phyloP scores from a whole-genome alignment of 305 asterid species.

The Fraxinus dipetala region DNA sequence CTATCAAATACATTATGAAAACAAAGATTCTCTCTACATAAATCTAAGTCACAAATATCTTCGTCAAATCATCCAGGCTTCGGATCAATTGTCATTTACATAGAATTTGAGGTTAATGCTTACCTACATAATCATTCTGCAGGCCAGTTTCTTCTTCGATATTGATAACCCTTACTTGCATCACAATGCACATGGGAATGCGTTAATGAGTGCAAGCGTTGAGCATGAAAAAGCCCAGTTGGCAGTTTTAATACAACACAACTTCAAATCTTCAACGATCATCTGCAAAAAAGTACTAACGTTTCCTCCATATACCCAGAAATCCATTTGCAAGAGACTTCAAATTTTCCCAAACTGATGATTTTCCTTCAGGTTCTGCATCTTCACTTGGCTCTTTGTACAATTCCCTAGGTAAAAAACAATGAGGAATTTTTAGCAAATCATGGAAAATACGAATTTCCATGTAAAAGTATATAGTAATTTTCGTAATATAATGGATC shows the following conservation, averaged over 20 bases:
- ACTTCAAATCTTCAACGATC: background rate
- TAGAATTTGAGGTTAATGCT: background rate
- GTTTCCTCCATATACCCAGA: conserved; percentile 53
- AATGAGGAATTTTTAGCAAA: background rate
- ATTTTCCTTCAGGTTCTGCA: conserved; percentile 30
- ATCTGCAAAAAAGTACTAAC: conserved; percentile 11
- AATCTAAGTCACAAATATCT: background rate
- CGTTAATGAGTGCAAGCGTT: background rate
- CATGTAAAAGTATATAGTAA: background rate
- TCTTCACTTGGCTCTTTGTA: conserved; percentile 31
- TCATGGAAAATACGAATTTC: background rate
- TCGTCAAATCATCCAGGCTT: background rate
- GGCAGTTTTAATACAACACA: background rate
- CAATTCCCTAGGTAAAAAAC: conserved; percentile 37
- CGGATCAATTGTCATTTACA: background rate
- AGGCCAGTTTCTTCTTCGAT: background rate
- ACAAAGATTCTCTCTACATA: background rate
- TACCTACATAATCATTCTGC: background rate
- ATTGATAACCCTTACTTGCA: background rate
- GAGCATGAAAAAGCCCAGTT: background rate
- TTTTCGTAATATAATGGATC: background rate
- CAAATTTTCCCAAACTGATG: conserved; percentile 61
- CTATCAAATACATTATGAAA: background rate
- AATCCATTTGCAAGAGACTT: conserved; percentile 73
- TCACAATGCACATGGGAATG: background rate